Percentiles rank a stretch among this genome's conserved stretches.
Evolutionary conservation across 2,329 filamentous ascomycete genomes (phyloP).

Genomic region (Ceratocystis variospora): DNA sequence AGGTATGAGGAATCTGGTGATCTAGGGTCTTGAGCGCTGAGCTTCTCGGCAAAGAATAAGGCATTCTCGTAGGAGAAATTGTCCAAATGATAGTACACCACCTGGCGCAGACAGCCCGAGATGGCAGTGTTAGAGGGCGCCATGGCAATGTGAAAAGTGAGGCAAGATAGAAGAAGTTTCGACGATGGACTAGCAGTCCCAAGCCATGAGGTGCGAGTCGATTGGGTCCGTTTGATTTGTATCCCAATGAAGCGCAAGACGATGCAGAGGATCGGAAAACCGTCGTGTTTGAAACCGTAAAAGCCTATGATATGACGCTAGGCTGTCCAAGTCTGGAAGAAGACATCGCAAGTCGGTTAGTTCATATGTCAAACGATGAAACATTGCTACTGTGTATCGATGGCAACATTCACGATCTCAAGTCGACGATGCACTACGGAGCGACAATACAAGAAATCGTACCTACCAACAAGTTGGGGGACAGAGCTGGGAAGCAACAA

Average conservation of each 20-base stretch:
- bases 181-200: conserved; percentile 11
- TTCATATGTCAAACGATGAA: background rate
- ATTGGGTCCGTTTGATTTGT: background rate
- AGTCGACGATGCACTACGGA: background rate
- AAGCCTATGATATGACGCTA: background rate
- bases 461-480: background rate
- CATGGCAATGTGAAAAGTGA: conserved; percentile 27
- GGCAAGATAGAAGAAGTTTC: conserved; percentile 7
- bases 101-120: conserved; percentile 42
- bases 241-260: background rate
- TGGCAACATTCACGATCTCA: background rate
- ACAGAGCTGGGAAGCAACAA: background rate
- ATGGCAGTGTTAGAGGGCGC: conserved; percentile 39
- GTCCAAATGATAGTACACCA: conserved; percentile 62
- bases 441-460: background rate
- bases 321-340: background rate
- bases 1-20: conserved; percentile 71
- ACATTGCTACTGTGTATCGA: background rate
- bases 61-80: conserved; percentile 82
- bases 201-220: conserved; percentile 15
- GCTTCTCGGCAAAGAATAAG: conserved; percentile 79
- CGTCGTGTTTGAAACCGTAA: background rate
- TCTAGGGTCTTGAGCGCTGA: conserved; percentile 70
- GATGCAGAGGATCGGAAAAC: background rate
- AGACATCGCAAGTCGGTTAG: background rate